These are phyloP conservation scores for Nakaseomyces sp. DNA, from an alignment of 1,139 yeast species.

Conservation along the genomic window DNA sequence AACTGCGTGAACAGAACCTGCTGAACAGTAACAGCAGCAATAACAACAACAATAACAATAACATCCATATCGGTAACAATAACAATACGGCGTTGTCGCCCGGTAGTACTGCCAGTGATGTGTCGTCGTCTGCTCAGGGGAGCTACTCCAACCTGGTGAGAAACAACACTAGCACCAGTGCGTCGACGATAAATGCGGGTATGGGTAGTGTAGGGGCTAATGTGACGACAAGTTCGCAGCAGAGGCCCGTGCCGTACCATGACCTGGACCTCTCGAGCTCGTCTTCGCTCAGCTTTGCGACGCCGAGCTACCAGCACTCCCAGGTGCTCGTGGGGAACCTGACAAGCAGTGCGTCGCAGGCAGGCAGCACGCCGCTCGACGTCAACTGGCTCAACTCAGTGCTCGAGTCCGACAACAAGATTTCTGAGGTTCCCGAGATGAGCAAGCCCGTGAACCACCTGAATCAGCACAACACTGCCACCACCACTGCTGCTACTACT, in stretches of 20 bases:
- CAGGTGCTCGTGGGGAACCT: not conserved
- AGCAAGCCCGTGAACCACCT: too few species aligned
- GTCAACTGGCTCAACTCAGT: conserved; percentile 5
- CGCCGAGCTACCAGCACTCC: not conserved
- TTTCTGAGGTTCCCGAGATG: too few species aligned
- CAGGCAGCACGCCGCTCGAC: conserved; percentile 1
- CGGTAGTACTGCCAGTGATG: not conserved
- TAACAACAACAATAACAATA: not conserved
- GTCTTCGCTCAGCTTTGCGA: not conserved
- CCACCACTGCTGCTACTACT: too few species aligned
- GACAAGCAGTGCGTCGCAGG: not conserved
- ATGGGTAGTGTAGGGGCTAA: too few species aligned
- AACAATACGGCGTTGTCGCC: too few species aligned
- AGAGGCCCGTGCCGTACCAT: conserved; percentile 1
- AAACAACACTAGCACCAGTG: not conserved
- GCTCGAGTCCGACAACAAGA: conserved; percentile 4
- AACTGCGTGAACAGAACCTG: not conserved
- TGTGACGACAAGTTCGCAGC: too few species aligned
- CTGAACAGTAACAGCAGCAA: too few species aligned
- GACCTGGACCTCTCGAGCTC: conserved; percentile 3
- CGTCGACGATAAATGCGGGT: too few species aligned
- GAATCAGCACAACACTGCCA: too few species aligned
- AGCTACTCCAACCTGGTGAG: not conserved
- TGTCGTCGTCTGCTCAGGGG: not conserved
- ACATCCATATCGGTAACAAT: too few species aligned